phyloP scores from a whole-genome alignment of 805 yeast genomes.

The Huiozyma naganishii region DNA sequence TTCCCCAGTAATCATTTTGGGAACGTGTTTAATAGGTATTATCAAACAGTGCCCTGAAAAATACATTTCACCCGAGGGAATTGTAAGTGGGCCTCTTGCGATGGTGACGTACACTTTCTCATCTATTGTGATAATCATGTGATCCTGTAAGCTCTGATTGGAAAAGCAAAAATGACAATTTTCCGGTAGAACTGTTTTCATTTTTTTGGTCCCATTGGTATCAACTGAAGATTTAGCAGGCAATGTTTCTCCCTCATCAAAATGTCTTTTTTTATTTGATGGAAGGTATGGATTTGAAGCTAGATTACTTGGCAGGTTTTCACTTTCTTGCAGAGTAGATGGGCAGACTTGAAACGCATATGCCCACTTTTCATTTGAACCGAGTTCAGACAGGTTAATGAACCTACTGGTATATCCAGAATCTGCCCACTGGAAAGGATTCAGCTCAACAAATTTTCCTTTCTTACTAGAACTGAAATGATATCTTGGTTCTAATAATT shows the following conservation, averaged over 20 bases:
- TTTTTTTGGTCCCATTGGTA: conserved; percentile 1
- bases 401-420: conserved; percentile 42
- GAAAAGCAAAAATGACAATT: conserved; percentile 77
- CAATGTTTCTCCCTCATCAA: not conserved
- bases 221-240: not conserved
- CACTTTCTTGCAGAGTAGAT: conserved; percentile 12
- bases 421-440: conserved; percentile 48
- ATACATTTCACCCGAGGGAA: conserved; percentile 35
- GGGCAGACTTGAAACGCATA: conserved; percentile 53
- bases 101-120: conserved; percentile 54
- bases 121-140: conserved; percentile 72
- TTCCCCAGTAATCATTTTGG: conserved; percentile 31
- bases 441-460: conserved; percentile 42
- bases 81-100: conserved; percentile 78
- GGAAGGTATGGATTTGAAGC: conserved; percentile 9
- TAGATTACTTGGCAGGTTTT: conserved; percentile 13
- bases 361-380: conserved; percentile 51
- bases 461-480: conserved; percentile 40
- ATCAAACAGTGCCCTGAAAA: conserved; percentile 78
- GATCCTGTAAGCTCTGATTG: conserved; percentile 65
- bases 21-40: conserved; percentile 65
- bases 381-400: conserved; percentile 52
- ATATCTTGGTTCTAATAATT: conserved; percentile 46
- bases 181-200: conserved; percentile 41
- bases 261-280: not conserved